Conservation (phyloP, 768 basidiomycete species). For the Boletus reticuloceps region DNA sequence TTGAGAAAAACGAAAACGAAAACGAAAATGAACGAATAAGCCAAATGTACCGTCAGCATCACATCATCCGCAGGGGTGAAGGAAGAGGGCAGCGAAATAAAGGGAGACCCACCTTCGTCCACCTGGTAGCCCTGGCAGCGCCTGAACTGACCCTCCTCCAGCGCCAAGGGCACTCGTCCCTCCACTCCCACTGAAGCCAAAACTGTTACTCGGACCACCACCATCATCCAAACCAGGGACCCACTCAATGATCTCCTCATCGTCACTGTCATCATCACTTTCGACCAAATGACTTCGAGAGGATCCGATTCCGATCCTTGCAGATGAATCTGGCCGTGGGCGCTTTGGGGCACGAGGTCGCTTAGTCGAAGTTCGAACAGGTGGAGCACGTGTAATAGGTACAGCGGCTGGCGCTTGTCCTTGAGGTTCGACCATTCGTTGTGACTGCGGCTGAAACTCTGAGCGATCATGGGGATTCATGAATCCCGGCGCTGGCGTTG, state of each 20-base stretch:
- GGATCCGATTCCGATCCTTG: neutral
- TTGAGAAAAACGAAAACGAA: neutral
- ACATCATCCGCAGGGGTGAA: neutral
- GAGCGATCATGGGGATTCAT: neutral
- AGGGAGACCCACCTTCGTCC: constrained; percentile 26
- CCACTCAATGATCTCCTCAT: constrained; percentile 28
- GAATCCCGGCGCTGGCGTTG: neutral
- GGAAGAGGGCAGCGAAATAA: neutral
- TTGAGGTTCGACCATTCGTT: neutral
- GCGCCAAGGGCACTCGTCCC: neutral
- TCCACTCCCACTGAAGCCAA: neutral
- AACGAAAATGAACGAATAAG: neutral
- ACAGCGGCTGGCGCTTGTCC: neutral
- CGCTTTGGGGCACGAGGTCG: constrained; percentile 24
- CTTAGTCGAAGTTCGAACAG: constrained; percentile 16
- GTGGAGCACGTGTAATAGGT: neutral
- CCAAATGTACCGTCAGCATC: constrained; percentile 12
- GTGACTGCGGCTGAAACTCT: neutral
- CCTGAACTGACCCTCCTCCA: constrained; percentile 6
- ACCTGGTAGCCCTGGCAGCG: constrained; percentile 13
- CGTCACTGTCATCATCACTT: constrained; percentile 33
- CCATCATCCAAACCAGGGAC: constrained; percentile 8
- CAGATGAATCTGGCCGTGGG: constrained; percentile 2
- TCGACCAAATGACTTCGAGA: constrained; percentile 5
- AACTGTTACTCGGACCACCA: neutral